Evolutionary conservation across 169 alveolate species (phyloP), one percentile per base, ranked within the genome.

Genomic region (Plasmodium yoelii): DNA sequence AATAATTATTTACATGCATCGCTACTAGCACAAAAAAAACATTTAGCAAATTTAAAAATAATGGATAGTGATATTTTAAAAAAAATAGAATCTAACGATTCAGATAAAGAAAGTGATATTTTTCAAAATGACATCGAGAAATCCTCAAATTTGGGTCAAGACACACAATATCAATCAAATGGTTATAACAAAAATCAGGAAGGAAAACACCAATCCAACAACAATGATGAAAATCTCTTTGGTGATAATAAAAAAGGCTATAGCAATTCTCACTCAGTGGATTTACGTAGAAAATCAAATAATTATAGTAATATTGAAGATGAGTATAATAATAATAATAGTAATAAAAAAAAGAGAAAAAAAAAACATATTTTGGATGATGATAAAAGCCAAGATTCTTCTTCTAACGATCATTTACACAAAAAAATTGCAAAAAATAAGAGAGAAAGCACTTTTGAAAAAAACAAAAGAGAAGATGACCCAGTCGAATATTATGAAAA

Each of bases 361-460:
- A 82, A 82, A 70, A 82, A 82, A 82, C 65, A 55, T 9, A 47
- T 67, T 57, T 18, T 39, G n/a, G 90, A 82, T 82, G 90, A 82
- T 56, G 75, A 82, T 34, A 72, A 67, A 39, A 56, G 22, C 15
- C 34, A 67, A 53, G 84, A 77, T 2, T 3, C 65, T 15, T 63
- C 46, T 34, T 49, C 8, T 51, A 15, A 51, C 51, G 42, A 15
- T 39, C 22, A n/a, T 6, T 64, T 75, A 13, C 63, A 63, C 51
- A 77, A 77, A 56, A 77, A 64, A 28, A 13, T 77, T 10, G 88
- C 65, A 49, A 49, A 69, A 44, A 69, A 77, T 49, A 51, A 55
- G 28, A 42, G 65, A 28, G 18, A 22, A 77, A 49, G 51, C 9
- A 42, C 3, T 51, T 34, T 34, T 34, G 59, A 12, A 42, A n/a